Evolutionary conservation across 2,329 filamentous ascomycete species (phyloP), one percentile per base, ranked within the genome.

Genomic region (Fusarium sp.): DNA sequence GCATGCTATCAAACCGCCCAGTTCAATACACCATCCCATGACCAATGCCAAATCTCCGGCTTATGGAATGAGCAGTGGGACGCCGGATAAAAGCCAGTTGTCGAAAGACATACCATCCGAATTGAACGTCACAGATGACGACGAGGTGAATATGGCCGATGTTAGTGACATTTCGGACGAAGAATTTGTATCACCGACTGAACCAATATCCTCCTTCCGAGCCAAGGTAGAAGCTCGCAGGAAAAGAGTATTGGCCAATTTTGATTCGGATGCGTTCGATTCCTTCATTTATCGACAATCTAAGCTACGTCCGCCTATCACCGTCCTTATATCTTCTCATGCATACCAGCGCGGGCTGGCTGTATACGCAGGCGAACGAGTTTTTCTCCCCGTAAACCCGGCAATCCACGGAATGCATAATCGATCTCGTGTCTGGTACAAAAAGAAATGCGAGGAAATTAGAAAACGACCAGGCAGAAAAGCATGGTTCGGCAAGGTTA

Each of bases 331-430:
- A 5, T 20, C 54, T 17, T 20, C 56, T 7, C 62, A 37, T 17
- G 32, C 43, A 28, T 26, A 33, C n/a, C 32, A 49, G 33, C 63
- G 61, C 50, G 45, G 44, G 6, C 45, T 59, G 10, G 22, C 58
- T 30, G 49, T 64, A 47, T 55, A 43, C 22, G 57, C 72, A 50
- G 70, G 77, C 28, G 74, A 77, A 28, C 78, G 78, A 24, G 64
- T 79, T 7, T 88, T 81, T 65, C 75, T 80, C 1, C 76, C 81
- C 47, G 78, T 87, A 4, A 83, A 89, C 71, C 87, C 86, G 0
- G 81, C 81, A 2, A 79, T 83, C 3, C 83, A 86, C 51, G 83
- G 81, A 75, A 79, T 79, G 2, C 79, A 82, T 44, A 76, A 76
- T 3, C 79, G 79, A 44, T 79, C 83, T 1, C 70, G 80, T 6